These are phyloP conservation scores for Nelumbo lutea DNA, from an alignment of 164 flowering plant species.

Conservation along the genomic window DNA sequence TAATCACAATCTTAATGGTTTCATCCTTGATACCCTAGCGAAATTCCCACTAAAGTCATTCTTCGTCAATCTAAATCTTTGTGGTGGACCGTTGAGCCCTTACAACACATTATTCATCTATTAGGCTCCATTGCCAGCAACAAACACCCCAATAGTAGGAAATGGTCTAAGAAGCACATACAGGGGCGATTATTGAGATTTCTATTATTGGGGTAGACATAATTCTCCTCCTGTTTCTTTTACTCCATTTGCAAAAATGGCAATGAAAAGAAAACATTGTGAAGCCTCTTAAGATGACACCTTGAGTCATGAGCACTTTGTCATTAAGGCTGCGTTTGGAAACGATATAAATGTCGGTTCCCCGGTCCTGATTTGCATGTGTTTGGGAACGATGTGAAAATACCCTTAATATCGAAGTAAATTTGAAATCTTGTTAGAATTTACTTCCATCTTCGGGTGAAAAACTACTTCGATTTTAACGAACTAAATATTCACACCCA, in stretches of 20 bases:
- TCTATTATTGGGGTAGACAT: not conserved
- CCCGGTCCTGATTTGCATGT: too few relatives aligned
- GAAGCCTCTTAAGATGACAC: not conserved
- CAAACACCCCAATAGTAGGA: not conserved
- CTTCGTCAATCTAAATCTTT: not conserved
- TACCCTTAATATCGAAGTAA: too few relatives aligned
- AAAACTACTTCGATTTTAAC: too few relatives aligned
- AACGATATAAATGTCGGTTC: too few relatives aligned
- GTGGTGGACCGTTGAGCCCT: constrained; percentile 8
- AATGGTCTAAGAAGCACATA: constrained; percentile 6
- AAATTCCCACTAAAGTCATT: constrained; percentile 6
- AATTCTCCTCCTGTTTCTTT: not conserved
- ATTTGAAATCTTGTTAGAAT: too few relatives aligned
- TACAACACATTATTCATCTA: not conserved
- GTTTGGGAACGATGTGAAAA: too few relatives aligned
- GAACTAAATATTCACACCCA: too few relatives aligned
- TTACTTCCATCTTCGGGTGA: too few relatives aligned
- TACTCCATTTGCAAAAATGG: constrained; percentile 9
- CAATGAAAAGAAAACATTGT: constrained; percentile 3
- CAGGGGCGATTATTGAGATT: constrained; percentile 3
- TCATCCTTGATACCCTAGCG: not conserved
- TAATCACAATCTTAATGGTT: constrained; percentile 5
- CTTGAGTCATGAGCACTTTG: constrained; percentile 50
- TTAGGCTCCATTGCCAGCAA: not conserved
- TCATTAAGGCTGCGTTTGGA: too few relatives aligned